A percentile compares a stretch with the other conserved stretches of the same genome.
Evolutionary conservation across 108 stramenopile species (phyloP).

Genomic region (Nitzschia sp.): DNA sequence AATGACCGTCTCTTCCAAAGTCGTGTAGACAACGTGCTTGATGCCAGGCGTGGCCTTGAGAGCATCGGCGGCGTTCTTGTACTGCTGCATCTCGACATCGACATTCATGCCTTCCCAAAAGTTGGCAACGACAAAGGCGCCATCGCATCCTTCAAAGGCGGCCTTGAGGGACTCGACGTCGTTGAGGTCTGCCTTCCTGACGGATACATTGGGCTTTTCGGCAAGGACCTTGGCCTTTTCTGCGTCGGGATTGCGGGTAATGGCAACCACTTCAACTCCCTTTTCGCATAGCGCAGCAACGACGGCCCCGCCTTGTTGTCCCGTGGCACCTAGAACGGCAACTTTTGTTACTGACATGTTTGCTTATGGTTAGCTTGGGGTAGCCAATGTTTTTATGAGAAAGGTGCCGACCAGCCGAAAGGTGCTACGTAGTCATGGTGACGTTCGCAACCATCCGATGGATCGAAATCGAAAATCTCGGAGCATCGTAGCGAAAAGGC

Average conservation of each 20-base stretch:
- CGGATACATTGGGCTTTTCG: background rate
- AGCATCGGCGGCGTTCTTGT: background rate
- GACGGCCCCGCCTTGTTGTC: conserved; percentile 18
- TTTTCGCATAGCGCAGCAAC: background rate
- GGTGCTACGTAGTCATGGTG: too few species aligned
- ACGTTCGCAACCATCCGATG: too few species aligned
- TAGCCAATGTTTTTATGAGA: too few species aligned
- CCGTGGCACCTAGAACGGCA: conserved; percentile 19
- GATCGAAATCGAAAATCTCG: too few species aligned
- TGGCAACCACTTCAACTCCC: conserved; percentile 4
- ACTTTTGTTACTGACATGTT: too few species aligned
- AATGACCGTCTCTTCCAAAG: background rate
- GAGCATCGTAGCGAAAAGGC: too few species aligned
- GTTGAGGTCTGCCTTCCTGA: conserved; percentile 12
- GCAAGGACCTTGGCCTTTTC: conserved; percentile 24
- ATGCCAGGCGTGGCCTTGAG: background rate
- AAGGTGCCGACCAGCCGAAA: too few species aligned
- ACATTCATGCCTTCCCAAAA: conserved; percentile 19
- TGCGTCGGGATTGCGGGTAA: conserved; percentile 20
- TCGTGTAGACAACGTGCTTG: conserved; percentile 10
- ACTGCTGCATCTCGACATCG: background rate
- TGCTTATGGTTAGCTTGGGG: too few species aligned
- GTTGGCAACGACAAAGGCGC: conserved; percentile 24
- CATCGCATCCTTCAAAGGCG: conserved; percentile 17
- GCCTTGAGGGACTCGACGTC: conserved; percentile 5